phyloP scores from a whole-genome alignment of 2,329 filamentous ascomycete species.

The Verticillium dahliae region DNA sequence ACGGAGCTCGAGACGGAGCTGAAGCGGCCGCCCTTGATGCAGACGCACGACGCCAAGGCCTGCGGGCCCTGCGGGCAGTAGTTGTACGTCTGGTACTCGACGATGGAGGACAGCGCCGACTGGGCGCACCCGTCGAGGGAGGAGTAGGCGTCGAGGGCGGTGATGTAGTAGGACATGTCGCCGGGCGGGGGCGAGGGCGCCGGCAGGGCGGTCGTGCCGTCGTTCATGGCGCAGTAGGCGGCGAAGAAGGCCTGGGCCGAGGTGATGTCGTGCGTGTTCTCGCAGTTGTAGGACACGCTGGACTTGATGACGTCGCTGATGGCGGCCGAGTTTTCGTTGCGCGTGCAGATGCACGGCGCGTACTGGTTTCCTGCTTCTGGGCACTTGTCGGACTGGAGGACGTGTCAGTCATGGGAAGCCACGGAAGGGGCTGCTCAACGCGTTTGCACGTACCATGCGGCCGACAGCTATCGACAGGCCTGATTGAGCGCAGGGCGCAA shows the following conservation, averaged over 20 bases:
- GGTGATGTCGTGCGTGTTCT: slow-evolving; percentile 37
- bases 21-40: slow-evolving; percentile 41
- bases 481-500: slow-evolving; percentile 35
- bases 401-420: not conserved
- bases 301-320: slow-evolving; percentile 36
- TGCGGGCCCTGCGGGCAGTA: slow-evolving; percentile 38
- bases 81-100: slow-evolving; percentile 28
- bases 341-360: slow-evolving; percentile 45
- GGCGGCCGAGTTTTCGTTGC: slow-evolving; percentile 38
- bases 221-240: slow-evolving; percentile 44
- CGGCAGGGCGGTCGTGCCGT: slow-evolving; percentile 43
- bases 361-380: slow-evolving; percentile 31
- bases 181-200: slow-evolving; percentile 38
- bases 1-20: slow-evolving; percentile 33
- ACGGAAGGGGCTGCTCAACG: not conserved
- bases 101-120: slow-evolving; percentile 32
- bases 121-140: slow-evolving; percentile 38
- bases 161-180: slow-evolving; percentile 50
- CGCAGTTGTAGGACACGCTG: slow-evolving; percentile 36
- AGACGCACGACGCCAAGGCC: slow-evolving; percentile 45
- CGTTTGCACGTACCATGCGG: slow-evolving; percentile 18
- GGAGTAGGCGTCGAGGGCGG: slow-evolving; percentile 39
- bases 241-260: slow-evolving; percentile 43
- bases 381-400: slow-evolving; percentile 16
- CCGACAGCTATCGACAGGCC: slow-evolving; percentile 30